Percentiles rank a stretch among this genome's conserved stretches.
Conservation (phyloP, 192 early-diverging fungal genomes). For the Spinellus fusiger region DNA sequence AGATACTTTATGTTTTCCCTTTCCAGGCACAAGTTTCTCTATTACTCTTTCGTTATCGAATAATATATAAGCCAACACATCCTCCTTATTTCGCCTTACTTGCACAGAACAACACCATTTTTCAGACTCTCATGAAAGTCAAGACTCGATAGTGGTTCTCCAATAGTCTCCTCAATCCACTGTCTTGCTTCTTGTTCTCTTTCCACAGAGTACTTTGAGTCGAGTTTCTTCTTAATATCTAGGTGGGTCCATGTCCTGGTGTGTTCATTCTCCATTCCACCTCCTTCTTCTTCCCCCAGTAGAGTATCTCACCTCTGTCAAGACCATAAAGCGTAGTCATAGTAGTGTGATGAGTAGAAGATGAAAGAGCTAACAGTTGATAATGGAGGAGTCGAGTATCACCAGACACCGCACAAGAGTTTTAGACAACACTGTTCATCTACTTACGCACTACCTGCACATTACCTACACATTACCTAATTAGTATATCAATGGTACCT, state of each 20-base stretch:
- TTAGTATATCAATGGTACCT: no score
- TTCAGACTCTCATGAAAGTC: conserved; percentile 66
- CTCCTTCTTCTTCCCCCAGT: no score
- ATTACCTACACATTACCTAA: no score
- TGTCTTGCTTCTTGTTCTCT: conserved; percentile 55
- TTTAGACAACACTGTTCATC: no score
- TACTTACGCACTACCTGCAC: no score
- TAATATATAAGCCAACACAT: no score
- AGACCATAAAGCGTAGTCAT: conserved; percentile 35
- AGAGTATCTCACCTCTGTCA: conserved; percentile 27
- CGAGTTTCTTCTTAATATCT: conserved; percentile 35
- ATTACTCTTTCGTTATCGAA: no score
- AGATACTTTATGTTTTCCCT: conserved; percentile 55
- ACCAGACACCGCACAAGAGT: no score
- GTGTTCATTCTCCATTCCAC: background rate
- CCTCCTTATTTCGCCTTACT: no score
- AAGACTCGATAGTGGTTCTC: conserved; percentile 44
- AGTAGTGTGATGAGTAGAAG: no score
- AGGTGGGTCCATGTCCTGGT: background rate
- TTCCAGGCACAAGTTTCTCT: conserved; percentile 42
- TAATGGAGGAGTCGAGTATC: no score
- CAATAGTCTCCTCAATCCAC: conserved; percentile 63
- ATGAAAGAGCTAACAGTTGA: no score
- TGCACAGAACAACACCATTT: conserved; percentile 72
- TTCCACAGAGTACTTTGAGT: conserved; percentile 30